Evolutionary conservation across 805 yeast species (phyloP).

Genomic region (Komagataella kurtzmanii): DNA sequence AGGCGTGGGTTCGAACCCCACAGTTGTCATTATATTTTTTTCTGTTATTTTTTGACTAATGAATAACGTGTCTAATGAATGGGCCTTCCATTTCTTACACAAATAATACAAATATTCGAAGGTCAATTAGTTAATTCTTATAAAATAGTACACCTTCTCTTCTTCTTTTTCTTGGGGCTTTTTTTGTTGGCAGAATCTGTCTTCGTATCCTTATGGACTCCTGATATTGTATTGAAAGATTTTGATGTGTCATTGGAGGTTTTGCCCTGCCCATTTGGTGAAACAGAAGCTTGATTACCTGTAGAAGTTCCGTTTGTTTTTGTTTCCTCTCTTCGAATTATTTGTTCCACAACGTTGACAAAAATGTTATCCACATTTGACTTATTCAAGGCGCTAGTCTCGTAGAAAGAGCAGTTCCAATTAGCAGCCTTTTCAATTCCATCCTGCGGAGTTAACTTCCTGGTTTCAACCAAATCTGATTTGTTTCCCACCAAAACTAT

Average conservation of each 20-base stretch:
- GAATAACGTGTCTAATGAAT: too few relatives aligned
- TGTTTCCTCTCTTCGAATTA: conserved; percentile 53
- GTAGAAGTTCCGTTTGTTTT: not conserved
- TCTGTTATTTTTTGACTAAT: not conserved
- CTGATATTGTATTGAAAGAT: not conserved
- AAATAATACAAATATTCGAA: too few relatives aligned
- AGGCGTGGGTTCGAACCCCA: conserved; percentile 69
- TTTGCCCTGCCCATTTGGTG: not conserved
- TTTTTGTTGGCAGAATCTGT: not conserved
- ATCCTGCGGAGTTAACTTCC: conserved; percentile 67
- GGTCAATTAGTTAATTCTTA: not conserved
- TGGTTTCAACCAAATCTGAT: conserved; percentile 66
- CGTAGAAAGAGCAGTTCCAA: conserved; percentile 89
- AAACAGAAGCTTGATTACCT: not conserved
- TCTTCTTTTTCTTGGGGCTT: not conserved
- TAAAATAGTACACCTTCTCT: conserved; percentile 2
- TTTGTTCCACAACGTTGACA: conserved; percentile 78
- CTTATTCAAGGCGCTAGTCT: conserved; percentile 84
- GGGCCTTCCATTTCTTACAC: too few relatives aligned
- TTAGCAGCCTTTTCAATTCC: conserved; percentile 73
- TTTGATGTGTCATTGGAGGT: not conserved
- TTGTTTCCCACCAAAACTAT: conserved; percentile 88
- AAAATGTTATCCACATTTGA: conserved; percentile 88
- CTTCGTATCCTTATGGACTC: not conserved
- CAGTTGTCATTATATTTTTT: conserved; percentile 39